Percentiles rank a stretch among this genome's conserved stretches.
Conservation (phyloP, 129 eudicot species). For the Heracleum sosnowskyi region DNA sequence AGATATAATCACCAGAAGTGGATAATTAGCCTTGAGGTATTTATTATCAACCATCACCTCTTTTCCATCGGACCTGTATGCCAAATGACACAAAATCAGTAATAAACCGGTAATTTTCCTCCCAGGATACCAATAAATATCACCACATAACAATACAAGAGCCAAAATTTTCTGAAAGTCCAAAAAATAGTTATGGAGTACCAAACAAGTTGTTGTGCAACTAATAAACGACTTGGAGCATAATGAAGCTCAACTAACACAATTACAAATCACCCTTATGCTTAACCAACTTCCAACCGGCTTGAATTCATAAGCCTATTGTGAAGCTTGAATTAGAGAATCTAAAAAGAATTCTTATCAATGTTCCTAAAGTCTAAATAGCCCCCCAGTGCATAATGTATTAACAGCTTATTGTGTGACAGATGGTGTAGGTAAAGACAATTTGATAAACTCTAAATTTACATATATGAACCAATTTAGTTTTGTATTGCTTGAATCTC, state of each 20-base stretch:
- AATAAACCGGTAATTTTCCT: neutral
- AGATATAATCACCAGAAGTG: conserved; percentile 8
- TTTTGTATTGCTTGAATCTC: too few relatives aligned
- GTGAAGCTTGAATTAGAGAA: neutral
- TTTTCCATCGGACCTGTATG: conserved; percentile 8
- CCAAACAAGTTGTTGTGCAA: neutral
- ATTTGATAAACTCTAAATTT: too few relatives aligned
- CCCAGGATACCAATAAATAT: neutral
- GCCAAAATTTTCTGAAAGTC: neutral
- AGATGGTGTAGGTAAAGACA: too few relatives aligned
- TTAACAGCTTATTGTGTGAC: neutral
- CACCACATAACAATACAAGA: neutral
- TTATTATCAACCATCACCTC: conserved; percentile 14
- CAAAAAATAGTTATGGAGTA: neutral
- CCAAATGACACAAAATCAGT: neutral
- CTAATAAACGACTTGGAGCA: neutral
- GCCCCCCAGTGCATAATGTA: neutral
- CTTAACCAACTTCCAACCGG: neutral
- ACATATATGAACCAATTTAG: too few relatives aligned
- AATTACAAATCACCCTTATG: neutral
- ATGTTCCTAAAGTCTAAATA: neutral
- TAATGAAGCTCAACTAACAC: neutral
- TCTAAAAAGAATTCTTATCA: neutral
- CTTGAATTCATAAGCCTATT: neutral
- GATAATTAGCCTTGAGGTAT: conserved; percentile 12